Conservation (phyloP, 352 stramenopile species). For the Phytophthora ramorum region DNA sequence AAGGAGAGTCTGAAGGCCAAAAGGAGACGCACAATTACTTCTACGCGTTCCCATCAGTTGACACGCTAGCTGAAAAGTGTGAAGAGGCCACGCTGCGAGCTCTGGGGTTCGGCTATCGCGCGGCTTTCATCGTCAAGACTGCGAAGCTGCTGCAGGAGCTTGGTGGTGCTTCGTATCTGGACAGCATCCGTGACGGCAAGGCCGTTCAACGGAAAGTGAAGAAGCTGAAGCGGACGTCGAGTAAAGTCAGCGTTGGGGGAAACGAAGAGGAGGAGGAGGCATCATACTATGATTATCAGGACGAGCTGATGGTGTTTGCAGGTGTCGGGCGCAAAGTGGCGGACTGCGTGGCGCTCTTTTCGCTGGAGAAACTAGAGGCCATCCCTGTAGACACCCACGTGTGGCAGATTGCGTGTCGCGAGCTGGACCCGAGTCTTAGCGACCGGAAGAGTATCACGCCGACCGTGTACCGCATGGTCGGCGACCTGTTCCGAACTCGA, state of each 20-base stretch:
- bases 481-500: conserved; percentile 92
- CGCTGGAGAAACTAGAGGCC: conserved; percentile 89
- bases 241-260: not conserved
- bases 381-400: conserved; percentile 98
- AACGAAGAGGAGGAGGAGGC: not conserved
- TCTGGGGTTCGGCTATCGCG: conserved; percentile 91
- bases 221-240: conserved; percentile 12
- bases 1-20: conserved; percentile 2
- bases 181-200: conserved; percentile 50
- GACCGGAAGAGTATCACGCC: conserved; percentile 86
- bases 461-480: conserved; percentile 87
- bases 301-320: conserved; percentile 66
- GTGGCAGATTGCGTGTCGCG: conserved; percentile 94
- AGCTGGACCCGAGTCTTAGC: conserved; percentile 62
- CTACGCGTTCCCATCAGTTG: conserved; percentile 93
- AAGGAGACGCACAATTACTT: conserved; percentile 33
- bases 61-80: conserved; percentile 67
- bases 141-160: conserved; percentile 68
- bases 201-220: conserved; percentile 8
- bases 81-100: conserved; percentile 87
- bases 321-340: conserved; percentile 96
- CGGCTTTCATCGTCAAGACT: conserved; percentile 90
- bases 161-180: conserved; percentile 72
- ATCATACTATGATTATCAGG: conserved; percentile 50
- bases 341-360: conserved; percentile 98